A percentile compares a stretch with the other conserved stretches of the same genome.
phyloP scores from a whole-genome alignment of 345 rosid genomes.

The Pistacia integerrima region DNA sequence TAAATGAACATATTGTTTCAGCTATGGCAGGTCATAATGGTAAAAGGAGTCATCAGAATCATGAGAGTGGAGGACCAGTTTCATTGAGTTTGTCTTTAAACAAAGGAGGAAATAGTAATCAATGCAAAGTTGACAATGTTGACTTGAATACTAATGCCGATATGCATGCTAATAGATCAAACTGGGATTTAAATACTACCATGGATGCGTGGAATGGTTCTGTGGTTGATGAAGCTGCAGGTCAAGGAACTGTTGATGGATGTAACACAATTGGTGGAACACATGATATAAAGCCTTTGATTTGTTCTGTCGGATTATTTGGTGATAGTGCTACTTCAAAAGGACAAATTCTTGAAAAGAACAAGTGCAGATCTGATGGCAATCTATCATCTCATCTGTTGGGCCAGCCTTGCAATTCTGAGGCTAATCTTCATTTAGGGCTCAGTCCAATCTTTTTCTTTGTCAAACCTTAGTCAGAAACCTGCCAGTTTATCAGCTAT shows the following conservation, averaged over 20 bases:
- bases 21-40: constrained; percentile 26
- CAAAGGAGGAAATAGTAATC: constrained; percentile 37
- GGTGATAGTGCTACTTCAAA: constrained; percentile 25
- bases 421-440: constrained; percentile 57
- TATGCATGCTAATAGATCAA: constrained; percentile 49
- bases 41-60: constrained; percentile 26
- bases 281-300: constrained; percentile 35
- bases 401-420: constrained; percentile 23
- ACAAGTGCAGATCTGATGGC: constrained; percentile 22
- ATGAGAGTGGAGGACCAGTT: constrained; percentile 32
- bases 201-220: constrained; percentile 84
- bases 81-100: constrained; percentile 56
- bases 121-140: constrained; percentile 21
- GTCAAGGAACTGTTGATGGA: constrained; percentile 26
- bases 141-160: constrained; percentile 25
- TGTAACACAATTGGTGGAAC: constrained; percentile 23
- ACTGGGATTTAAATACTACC: constrained; percentile 87
- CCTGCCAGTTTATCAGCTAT: constrained; percentile 33
- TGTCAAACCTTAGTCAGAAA: constrained; percentile 24
- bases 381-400: constrained; percentile 24
- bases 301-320: constrained; percentile 19
- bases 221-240: constrained; percentile 32
- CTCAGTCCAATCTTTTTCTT: constrained; percentile 39
- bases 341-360: constrained; percentile 27
- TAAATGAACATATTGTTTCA: constrained; percentile 17